Conservation (phyloP, 768 basidiomycete species). For the Coprinopsis sp. region DNA sequence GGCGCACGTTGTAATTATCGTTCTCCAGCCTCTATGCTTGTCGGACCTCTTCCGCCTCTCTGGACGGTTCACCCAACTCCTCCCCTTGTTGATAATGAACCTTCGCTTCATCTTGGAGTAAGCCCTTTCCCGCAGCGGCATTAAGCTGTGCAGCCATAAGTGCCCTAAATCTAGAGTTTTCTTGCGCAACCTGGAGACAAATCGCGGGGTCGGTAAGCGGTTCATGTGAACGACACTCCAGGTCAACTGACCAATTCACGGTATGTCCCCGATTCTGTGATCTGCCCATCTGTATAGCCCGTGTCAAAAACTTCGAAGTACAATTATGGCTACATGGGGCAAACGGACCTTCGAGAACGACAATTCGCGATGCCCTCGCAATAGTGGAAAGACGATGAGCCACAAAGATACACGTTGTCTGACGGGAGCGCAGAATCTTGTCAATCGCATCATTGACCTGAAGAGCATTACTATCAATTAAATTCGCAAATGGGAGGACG, state of each 20-base stretch:
- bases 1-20: too few relatives aligned
- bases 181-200: slow-evolving; percentile 48
- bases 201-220: background rate
- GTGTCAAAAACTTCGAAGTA: background rate
- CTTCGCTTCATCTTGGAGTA: slow-evolving; percentile 9
- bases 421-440: slow-evolving; percentile 70
- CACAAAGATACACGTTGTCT: slow-evolving; percentile 86
- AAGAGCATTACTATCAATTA: background rate
- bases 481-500: background rate
- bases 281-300: slow-evolving; percentile 58
- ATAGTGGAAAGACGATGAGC: slow-evolving; percentile 90
- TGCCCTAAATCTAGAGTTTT: slow-evolving; percentile 74
- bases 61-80: too few relatives aligned
- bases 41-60: slow-evolving; percentile 9
- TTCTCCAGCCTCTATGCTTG: slow-evolving; percentile 5
- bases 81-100: too few relatives aligned
- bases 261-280: slow-evolving; percentile 81
- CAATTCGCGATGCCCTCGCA: slow-evolving; percentile 83
- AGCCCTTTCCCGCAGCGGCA: slow-evolving; percentile 35
- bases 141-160: slow-evolving; percentile 89
- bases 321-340: background rate
- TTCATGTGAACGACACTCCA: background rate
- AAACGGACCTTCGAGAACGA: slow-evolving; percentile 75
- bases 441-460: slow-evolving; percentile 90
- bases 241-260: slow-evolving; percentile 55